Evolutionary conservation across 2,329 filamentous ascomycete species (phyloP).

Genomic region (Talaromyces marneffei): DNA sequence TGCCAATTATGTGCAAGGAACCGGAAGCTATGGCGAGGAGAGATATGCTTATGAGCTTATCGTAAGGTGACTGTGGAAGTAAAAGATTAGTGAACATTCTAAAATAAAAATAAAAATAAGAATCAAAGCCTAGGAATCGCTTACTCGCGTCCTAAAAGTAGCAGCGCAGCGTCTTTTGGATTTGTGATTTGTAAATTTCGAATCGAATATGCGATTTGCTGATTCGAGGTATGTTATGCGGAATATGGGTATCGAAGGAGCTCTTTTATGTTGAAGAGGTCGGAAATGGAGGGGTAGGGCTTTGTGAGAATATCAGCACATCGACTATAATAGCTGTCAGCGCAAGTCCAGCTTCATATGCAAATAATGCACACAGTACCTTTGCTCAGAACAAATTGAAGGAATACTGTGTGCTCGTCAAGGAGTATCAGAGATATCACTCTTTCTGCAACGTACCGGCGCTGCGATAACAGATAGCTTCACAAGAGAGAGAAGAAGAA

Average conservation of each 20-base stretch:
- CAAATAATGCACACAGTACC: not conserved
- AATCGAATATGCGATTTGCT: not conserved
- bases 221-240: not conserved
- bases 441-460: slow-evolving; percentile 4
- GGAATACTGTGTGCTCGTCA: not conserved
- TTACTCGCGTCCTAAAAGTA: not conserved
- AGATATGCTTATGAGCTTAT: not conserved
- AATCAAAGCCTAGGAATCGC: not conserved
- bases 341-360: not conserved
- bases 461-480: slow-evolving; percentile 5
- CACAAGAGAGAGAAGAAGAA: not conserved
- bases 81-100: not conserved
- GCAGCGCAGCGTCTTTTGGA: not conserved
- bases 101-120: not conserved
- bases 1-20: not conserved
- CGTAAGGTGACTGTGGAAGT: not conserved
- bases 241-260: not conserved
- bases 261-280: not conserved
- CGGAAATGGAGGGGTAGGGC: not conserved
- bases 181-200: not conserved
- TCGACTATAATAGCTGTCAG: not conserved
- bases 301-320: not conserved
- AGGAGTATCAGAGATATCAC: not conserved
- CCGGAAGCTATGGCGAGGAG: not conserved
- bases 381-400: not conserved